phyloP scores from a whole-genome alignment of 306 rosid genomes.

The Vigna mungo region DNA sequence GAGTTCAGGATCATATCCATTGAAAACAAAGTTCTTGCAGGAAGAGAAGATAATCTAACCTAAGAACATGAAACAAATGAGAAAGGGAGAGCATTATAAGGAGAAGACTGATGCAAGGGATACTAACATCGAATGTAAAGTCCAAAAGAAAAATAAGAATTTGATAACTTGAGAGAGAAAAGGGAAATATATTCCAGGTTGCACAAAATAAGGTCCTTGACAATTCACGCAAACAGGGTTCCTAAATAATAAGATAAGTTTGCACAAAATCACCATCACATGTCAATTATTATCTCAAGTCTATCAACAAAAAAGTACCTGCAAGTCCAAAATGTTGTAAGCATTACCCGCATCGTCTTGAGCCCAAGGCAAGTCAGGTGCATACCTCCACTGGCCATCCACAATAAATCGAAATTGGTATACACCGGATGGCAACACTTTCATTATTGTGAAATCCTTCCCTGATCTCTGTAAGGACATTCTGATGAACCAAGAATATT shows the following conservation, averaged over 20 bases:
- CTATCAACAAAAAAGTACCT: slow-evolving; percentile 58
- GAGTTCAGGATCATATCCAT: slow-evolving; percentile 11
- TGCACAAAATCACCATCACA: not conserved
- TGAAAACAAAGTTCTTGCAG: slow-evolving; percentile 23
- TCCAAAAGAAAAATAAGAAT: not conserved
- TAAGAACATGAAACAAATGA: slow-evolving; percentile 1
- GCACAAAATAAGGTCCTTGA: slow-evolving; percentile 17
- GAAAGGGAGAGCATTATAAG: slow-evolving; percentile 13
- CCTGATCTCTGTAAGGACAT: slow-evolving; percentile 87
- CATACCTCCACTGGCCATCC: slow-evolving; percentile 87
- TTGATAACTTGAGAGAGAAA: slow-evolving; percentile 24
- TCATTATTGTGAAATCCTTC: slow-evolving; percentile 92
- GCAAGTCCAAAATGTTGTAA: slow-evolving; percentile 84
- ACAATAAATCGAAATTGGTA: slow-evolving; percentile 93
- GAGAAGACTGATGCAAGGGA: not conserved
- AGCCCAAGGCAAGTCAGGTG: slow-evolving; percentile 83
- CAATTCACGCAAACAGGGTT: not conserved
- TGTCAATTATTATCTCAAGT: slow-evolving; percentile 18
- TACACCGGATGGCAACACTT: slow-evolving; percentile 97
- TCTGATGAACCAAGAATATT: slow-evolving; percentile 60
- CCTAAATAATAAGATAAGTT: not conserved
- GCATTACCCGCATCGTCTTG: slow-evolving; percentile 83
- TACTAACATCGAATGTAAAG: slow-evolving; percentile 13
- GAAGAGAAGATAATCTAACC: slow-evolving; percentile 7
- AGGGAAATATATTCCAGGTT: slow-evolving; percentile 8